Evolutionary conservation across 768 basidiomycete species (phyloP), one percentile per base, ranked within the genome.

Genomic region (Rhodocollybia butyracea): DNA sequence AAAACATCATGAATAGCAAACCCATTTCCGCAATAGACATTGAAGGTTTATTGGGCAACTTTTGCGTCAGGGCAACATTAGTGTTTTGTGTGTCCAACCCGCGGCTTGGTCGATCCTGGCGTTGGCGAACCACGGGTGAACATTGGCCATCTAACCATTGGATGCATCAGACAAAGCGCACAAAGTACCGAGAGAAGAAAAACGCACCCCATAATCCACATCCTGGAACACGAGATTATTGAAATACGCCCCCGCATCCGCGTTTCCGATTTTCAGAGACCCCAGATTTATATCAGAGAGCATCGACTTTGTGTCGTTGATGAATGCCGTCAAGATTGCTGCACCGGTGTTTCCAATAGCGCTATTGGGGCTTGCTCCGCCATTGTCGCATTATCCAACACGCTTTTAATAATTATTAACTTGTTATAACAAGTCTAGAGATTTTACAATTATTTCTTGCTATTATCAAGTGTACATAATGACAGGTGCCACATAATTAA

Each of bases 11-110:
- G 36, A 11, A 38, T 12, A n/a, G n/a, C n/a, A n/a, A n/a, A n/a
- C 51, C 51, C 10, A 94, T 97, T 76, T 99, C 97, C 0, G 96
- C 97, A 57, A 98, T 97, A 70, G 83, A 95, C 80, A 92, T 86
- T 41, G 76, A 65, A 0, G 94, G 92, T 2, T 81, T 76, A 68
- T 94, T 95, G 5, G 82, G 17, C 29, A 89, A 73, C 0, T 59
- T 51, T 10, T 70, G 58, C 0, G 91, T 88, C 17, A 72, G 64
- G 3, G 60, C 69, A 3, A 91, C 79, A 64, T 95, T 78, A n/a
- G 70, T 79, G 6, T 75, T 64, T 57, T 85, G 19, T 72, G 73
- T 0, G 92, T 94, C 96, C 96, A 99, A 5, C 61, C 79, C 0
- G 94, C 90, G 0, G 89, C 86, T 2, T 80, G 61, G 5, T 81